These are phyloP conservation scores for Trypanosoma scelopori DNA, from an alignment of 208 protist species.

Conservation along the genomic window DNA sequence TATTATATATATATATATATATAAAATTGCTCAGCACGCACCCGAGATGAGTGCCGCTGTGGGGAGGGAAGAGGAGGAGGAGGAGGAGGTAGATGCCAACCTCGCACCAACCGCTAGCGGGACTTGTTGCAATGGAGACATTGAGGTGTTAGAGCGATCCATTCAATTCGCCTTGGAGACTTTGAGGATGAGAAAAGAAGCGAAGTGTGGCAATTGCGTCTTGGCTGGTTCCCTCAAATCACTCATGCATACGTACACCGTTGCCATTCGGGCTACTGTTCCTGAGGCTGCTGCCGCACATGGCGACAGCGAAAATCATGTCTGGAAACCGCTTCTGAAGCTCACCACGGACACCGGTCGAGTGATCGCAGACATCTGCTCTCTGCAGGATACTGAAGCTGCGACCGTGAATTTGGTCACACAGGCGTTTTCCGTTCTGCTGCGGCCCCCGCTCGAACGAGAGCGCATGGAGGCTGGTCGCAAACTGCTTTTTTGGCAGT, in stretches of 20 bases:
- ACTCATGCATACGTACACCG: constrained; percentile 3
- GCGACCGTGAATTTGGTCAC: neutral
- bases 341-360: constrained; percentile 3
- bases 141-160: neutral
- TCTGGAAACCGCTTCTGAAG: constrained; percentile 3
- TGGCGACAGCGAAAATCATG: neutral
- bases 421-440: constrained; percentile 2
- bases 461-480: neutral
- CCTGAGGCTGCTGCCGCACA: neutral
- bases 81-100: neutral
- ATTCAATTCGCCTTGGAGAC: constrained; percentile 1
- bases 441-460: neutral
- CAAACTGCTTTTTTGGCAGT: constrained; percentile 6
- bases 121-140: neutral
- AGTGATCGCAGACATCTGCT: constrained; percentile 8
- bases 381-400: neutral
- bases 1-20: constrained; percentile 1
- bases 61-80: neutral
- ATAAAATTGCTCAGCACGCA: neutral
- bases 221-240: neutral
- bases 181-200: neutral
- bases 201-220: neutral
- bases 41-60: neutral
- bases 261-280: neutral
- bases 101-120: neutral